These are phyloP conservation scores for Musa acuminata DNA, from an alignment of 176 grass and related monocot species.

Conservation along the genomic window DNA sequence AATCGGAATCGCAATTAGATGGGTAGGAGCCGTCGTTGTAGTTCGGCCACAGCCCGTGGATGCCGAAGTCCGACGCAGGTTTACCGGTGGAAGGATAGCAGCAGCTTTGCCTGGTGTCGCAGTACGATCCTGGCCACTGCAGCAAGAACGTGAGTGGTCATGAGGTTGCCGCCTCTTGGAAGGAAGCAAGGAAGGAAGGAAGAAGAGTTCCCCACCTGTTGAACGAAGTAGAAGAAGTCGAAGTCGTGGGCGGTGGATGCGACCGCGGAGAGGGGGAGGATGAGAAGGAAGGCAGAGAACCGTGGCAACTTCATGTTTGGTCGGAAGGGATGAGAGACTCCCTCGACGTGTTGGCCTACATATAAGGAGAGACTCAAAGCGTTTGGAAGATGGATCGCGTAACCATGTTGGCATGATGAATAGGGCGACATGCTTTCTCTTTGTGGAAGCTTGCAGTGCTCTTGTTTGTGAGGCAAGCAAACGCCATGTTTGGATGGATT, in stretches of 20 bases:
- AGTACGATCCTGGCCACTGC: conserved; percentile 76
- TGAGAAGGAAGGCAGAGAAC: conserved; percentile 5
- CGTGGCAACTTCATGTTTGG: no score
- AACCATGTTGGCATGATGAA: no score
- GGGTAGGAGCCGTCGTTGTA: conserved; percentile 39
- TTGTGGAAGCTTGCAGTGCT: no score
- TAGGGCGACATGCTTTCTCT: no score
- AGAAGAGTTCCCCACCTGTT: conserved; percentile 35
- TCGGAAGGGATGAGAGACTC: no score
- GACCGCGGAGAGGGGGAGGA: conserved; percentile 28
- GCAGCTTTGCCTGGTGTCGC: conserved; percentile 38
- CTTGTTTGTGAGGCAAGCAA: no score
- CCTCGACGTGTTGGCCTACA: no score
- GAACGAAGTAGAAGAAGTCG: conserved; percentile 92
- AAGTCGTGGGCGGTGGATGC: conserved; percentile 38
- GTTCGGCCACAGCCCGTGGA: conserved; percentile 84
- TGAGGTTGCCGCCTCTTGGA: not conserved
- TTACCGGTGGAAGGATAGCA: conserved; percentile 57
- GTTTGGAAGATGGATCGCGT: no score
- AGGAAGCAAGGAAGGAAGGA: not conserved
- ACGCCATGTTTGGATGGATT: no score
- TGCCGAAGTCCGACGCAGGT: conserved; percentile 54
- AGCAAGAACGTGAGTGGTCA: not conserved
- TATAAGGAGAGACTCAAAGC: no score
- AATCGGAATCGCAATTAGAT: conserved; percentile 16